A percentile compares a stretch with the other conserved stretches of the same genome.
These are phyloP conservation scores for Diplodia seriata DNA, from an alignment of 2,329 filamentous ascomycete genomes.

Conservation along the genomic window DNA sequence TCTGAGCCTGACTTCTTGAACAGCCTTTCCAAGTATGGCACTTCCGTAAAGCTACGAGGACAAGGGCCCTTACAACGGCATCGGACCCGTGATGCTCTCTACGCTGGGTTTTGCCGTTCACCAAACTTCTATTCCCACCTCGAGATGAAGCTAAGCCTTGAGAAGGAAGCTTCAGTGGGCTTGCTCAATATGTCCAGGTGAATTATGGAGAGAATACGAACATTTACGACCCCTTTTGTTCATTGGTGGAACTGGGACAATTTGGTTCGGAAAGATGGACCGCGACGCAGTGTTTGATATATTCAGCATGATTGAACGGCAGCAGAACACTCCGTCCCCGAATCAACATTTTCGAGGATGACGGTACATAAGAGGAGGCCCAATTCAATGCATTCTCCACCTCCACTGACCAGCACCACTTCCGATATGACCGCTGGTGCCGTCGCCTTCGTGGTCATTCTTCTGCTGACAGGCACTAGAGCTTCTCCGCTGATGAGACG, in stretches of 20 bases:
- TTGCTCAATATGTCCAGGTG: constrained; percentile 37
- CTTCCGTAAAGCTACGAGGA: constrained; percentile 49
- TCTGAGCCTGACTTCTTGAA: constrained; percentile 46
- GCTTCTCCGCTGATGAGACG: constrained; percentile 22
- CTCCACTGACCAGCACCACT: not conserved
- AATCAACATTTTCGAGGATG: not conserved
- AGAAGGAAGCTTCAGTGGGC: constrained; percentile 50
- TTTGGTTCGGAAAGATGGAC: constrained; percentile 23
- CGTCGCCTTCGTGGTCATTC: not conserved
- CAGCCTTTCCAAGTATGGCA: constrained; percentile 49
- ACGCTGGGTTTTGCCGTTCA: constrained; percentile 48
- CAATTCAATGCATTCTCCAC: not conserved
- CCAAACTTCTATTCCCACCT: constrained; percentile 52
- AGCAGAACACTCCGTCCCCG: constrained; percentile 7
- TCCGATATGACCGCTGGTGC: not conserved
- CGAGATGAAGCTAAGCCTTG: constrained; percentile 51
- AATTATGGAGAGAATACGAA: not conserved
- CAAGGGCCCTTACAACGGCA: constrained; percentile 49
- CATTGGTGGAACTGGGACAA: constrained; percentile 20
- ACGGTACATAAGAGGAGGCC: constrained; percentile 1
- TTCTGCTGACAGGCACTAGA: not conserved
- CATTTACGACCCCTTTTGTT: not conserved
- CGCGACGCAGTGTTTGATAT: constrained; percentile 26
- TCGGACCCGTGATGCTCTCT: constrained; percentile 46
- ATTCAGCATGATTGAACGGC: constrained; percentile 20